Base-by-base conservation (phyloP, 192 early-diverging fungal species). In the Coemansia reversa region DNA sequence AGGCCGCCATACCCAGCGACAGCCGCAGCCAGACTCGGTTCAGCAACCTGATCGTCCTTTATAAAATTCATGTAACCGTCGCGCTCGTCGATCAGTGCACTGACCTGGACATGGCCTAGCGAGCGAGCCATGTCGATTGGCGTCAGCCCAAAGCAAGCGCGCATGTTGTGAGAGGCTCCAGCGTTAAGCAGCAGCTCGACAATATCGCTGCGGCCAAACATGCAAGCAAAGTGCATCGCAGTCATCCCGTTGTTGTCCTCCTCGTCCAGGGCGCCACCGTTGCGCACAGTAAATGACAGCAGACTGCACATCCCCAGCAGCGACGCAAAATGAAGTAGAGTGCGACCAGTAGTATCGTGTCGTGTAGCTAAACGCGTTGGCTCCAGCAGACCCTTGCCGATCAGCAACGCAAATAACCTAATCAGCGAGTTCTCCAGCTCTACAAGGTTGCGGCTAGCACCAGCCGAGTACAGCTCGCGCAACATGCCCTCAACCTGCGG, bases 241-340 rank as follows among this genome's bases (percentile, higher is more conserved):
- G 87, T 92, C 79, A 87, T 86, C 0, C 84, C 87, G 63, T 86
- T 89, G 65, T 82, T 76, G 61, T 92, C 90, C 16, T 67, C 51
- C 4, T 66, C 68, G 51, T 90, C 83, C n/a, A 86, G 23, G 23
- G 66, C 58, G 50, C 75, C 77, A 7, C 80, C 84, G 8, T 81
- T 63, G 20, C 62, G 64, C 6, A 84, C 55, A 19, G 90, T 54
- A 3, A 81, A 73, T 20, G 48, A 45, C 8, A 76, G 54, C 51
- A 92, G 60, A n/a, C 69, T 69, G 25, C 75, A 67, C 63, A 85
- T 85, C 3, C 86, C 81, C 60, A 88, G 65, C 51, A 89, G 74
- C 24, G 85, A 84, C 24, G 84, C 77, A 28, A 89, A 71, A 65
- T 92, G 90, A 42, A 92, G 58, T 60, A 92, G 62, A 2, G 83